Base-by-base conservation (phyloP, 768 basidiomycete species). In the Hygrocybe punicea region DNA sequence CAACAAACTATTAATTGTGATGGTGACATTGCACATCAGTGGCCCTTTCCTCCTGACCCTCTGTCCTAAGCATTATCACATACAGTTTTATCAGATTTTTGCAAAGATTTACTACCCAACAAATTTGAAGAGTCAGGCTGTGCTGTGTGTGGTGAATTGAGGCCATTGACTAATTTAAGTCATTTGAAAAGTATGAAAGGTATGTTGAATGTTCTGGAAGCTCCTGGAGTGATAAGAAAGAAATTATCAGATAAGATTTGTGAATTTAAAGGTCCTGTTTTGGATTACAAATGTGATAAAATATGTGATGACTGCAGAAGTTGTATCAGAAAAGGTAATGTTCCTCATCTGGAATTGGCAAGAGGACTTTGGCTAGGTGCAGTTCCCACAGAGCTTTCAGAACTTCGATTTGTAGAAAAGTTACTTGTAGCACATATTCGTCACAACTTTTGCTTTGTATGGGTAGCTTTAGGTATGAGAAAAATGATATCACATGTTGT, bases 361-460 rank as follows among this genome's bases (percentile, higher is more conserved):
- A 73, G 69, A 55, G 68, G 69, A 1, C 53, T 72, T 6, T 74
- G 72, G 71, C 5, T 75, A 7, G 73, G 73, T 8, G 59, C 68
- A 21, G 63, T 72, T 6, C 73, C 69, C 3, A 1, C 19, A 2
- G 65, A 56, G 19, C 55, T 75, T 2, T 24, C 56, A n/a, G 46
- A 58, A 6, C 61, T 75, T 2, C 58, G 40, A 2, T 72, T 59
- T 50, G 58, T 57, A 1, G 73, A 76, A 53, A 63, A 65, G 36
- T 17, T 70, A 19, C 44, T 70, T 9, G 53, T 70, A 2, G 58
- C 65, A 14, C 25, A 53, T 23, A 54, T 62, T 56, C 13, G 68
- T 1, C 68, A 67, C 25, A 73, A 68, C 24, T 19, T n/a, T n/a
- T n/a, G n/a, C n/a, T n/a, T n/a, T n/a, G n/a, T n/a, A n/a, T n/a